Conservation (phyloP, 352 stramenopile species). For the Globisporangium splendens region DNA sequence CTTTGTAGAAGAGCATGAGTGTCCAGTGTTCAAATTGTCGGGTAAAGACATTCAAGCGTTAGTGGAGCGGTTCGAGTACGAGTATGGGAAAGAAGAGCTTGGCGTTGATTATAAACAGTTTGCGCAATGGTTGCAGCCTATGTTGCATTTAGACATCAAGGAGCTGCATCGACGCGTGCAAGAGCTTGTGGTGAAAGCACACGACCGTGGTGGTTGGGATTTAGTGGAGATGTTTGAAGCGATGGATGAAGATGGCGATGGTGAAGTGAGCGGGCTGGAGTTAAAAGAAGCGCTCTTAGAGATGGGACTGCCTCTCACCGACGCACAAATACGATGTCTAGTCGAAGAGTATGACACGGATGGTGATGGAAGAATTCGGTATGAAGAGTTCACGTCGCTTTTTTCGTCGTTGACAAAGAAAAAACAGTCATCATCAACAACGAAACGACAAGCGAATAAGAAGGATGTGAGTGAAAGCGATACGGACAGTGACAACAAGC, state of each 20-base stretch:
- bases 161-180: conserved; percentile 51
- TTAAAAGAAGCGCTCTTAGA: conserved; percentile 55
- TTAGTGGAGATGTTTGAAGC: conserved; percentile 52
- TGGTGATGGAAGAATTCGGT: conserved; percentile 61
- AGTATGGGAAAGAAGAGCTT: conserved; percentile 49
- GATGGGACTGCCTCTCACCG: conserved; percentile 65
- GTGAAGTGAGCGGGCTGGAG: conserved; percentile 44
- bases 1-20: conserved; percentile 21
- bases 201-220: conserved; percentile 39
- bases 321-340: conserved; percentile 57
- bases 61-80: conserved; percentile 64
- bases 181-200: conserved; percentile 32
- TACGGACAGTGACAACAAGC: conserved; percentile 4
- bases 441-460: conserved; percentile 1
- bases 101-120: conserved; percentile 73
- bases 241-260: conserved; percentile 57
- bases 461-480: not conserved
- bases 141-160: conserved; percentile 57
- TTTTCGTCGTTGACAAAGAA: conserved; percentile 21
- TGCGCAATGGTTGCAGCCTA: conserved; percentile 60
- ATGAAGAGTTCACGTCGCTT: conserved; percentile 51
- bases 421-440: conserved; percentile 2
- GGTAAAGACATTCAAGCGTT: conserved; percentile 29
- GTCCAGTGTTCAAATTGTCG: conserved; percentile 37
- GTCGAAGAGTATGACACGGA: conserved; percentile 62